A percentile compares a stretch with the other conserved stretches of the same genome.
These are phyloP conservation scores for Pseudozyma tsukubaensis DNA, from an alignment of 1,284 basidiomycete genomes.

Conservation along the genomic window DNA sequence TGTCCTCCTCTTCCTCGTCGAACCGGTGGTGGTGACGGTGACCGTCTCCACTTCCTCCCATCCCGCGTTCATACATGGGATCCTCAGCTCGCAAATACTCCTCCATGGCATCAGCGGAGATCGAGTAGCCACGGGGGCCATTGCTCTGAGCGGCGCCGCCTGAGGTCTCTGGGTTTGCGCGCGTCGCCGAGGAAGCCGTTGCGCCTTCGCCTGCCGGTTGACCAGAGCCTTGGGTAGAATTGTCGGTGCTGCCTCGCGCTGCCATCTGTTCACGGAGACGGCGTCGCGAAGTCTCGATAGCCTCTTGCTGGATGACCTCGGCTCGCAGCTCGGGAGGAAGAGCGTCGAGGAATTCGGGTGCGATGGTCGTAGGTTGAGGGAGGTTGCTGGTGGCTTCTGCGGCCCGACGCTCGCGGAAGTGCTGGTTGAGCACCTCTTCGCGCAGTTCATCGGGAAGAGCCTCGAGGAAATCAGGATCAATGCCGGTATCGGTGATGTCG, in stretches of 20 bases:
- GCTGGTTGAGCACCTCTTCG: slow-evolving; percentile 97
- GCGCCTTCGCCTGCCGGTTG: slow-evolving; percentile 10
- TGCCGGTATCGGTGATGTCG: slow-evolving; percentile 98
- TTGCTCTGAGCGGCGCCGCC: slow-evolving; percentile 13
- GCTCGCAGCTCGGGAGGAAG: slow-evolving; percentile 94
- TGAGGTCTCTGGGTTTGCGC: slow-evolving; percentile 8
- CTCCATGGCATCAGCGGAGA: slow-evolving; percentile 69
- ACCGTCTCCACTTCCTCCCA: slow-evolving; percentile 23
- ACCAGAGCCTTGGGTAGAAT: slow-evolving; percentile 10
- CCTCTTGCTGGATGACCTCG: slow-evolving; percentile 95
- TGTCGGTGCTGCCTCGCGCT: slow-evolving; percentile 18
- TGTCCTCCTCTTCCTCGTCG: slow-evolving; percentile 42
- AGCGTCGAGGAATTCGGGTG: slow-evolving; percentile 93
- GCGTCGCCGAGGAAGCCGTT: not conserved
- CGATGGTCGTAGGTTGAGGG: slow-evolving; percentile 82
- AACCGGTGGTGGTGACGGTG: slow-evolving; percentile 39
- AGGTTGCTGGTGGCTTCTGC: slow-evolving; percentile 72
- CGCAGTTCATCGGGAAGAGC: slow-evolving; percentile 98
- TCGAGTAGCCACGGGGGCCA: slow-evolving; percentile 3
- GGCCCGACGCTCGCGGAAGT: slow-evolving; percentile 83
- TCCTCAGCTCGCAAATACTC: slow-evolving; percentile 88
- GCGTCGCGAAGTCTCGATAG: slow-evolving; percentile 76
- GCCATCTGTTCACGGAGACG: slow-evolving; percentile 59
- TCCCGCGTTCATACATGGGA: slow-evolving; percentile 71
- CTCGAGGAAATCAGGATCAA: slow-evolving; percentile 97